A percentile compares a stretch with the other conserved stretches of the same genome.
Evolutionary conservation across 2,329 filamentous ascomycete species (phyloP).

Genomic region (Triangularia setosa): DNA sequence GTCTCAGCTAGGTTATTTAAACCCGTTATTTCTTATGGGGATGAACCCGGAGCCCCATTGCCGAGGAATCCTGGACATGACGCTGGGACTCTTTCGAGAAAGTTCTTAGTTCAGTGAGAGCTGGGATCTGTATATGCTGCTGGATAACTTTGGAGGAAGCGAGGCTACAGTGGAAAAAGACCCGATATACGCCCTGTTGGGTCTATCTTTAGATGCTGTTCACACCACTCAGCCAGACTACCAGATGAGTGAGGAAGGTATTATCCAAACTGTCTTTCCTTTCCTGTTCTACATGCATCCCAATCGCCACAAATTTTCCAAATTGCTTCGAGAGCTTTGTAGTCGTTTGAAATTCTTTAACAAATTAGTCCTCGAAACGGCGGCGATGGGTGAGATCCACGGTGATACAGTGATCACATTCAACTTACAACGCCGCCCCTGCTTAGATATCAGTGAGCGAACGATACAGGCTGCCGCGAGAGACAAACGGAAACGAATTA

Average conservation of each 20-base stretch:
- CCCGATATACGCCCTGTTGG: neutral
- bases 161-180: neutral
- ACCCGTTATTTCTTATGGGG: neutral
- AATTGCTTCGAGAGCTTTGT: neutral
- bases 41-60: neutral
- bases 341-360: neutral
- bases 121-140: slow-evolving; percentile 1
- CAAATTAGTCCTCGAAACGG: neutral
- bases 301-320: neutral
- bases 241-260: neutral
- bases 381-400: neutral
- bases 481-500: neutral
- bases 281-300: neutral
- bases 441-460: neutral
- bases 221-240: neutral
- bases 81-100: neutral
- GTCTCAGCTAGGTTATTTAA: neutral
- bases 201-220: slow-evolving; percentile 1
- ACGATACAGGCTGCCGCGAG: neutral
- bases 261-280: neutral
- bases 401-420: neutral
- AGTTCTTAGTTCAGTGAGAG: slow-evolving; percentile 1
- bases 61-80: slow-evolving; percentile 10
- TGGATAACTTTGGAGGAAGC: neutral
- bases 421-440: neutral